These are phyloP conservation scores for Neoscytalidium dimidiatum DNA, from an alignment of 2,329 filamentous ascomycete genomes.

Conservation along the genomic window DNA sequence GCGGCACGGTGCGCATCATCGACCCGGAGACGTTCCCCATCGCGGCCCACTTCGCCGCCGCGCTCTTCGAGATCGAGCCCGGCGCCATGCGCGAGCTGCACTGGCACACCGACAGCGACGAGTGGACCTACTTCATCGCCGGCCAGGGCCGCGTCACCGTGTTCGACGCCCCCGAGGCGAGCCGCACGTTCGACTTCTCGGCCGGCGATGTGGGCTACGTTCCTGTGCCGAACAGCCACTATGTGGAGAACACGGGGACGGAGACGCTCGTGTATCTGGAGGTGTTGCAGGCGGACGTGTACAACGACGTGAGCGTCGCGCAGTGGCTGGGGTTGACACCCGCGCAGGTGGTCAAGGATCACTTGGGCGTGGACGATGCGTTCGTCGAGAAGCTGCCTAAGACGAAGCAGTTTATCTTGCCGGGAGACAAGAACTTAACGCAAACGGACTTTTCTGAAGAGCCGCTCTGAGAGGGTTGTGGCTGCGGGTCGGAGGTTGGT, in stretches of 20 bases:
- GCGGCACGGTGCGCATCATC: conserved; percentile 62
- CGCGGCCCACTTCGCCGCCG: conserved; percentile 56
- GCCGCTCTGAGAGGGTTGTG: conserved; percentile 5
- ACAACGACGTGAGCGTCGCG: conserved; percentile 57
- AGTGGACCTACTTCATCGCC: conserved; percentile 63
- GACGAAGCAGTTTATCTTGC: conserved; percentile 42
- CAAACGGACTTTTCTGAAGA: conserved; percentile 40
- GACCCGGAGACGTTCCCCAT: conserved; percentile 61
- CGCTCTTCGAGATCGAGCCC: conserved; percentile 59
- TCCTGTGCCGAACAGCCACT: conserved; percentile 57
- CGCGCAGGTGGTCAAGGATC: conserved; percentile 40
- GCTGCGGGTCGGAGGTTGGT: not conserved
- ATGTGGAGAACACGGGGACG: conserved; percentile 62
- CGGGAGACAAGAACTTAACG: conserved; percentile 38
- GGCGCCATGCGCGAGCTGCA: conserved; percentile 67
- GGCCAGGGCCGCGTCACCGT: conserved; percentile 60
- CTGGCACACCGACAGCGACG: conserved; percentile 63
- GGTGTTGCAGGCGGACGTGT: conserved; percentile 55
- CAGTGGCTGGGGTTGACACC: conserved; percentile 60
- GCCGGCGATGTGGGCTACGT: conserved; percentile 64
- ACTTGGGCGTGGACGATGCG: conserved; percentile 29
- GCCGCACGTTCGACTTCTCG: conserved; percentile 60
- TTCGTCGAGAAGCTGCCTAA: conserved; percentile 36
- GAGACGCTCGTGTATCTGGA: conserved; percentile 63
- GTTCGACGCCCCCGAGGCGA: conserved; percentile 52